Conservation (phyloP, 257 asterid species). For the Anisodus acutangulus region DNA sequence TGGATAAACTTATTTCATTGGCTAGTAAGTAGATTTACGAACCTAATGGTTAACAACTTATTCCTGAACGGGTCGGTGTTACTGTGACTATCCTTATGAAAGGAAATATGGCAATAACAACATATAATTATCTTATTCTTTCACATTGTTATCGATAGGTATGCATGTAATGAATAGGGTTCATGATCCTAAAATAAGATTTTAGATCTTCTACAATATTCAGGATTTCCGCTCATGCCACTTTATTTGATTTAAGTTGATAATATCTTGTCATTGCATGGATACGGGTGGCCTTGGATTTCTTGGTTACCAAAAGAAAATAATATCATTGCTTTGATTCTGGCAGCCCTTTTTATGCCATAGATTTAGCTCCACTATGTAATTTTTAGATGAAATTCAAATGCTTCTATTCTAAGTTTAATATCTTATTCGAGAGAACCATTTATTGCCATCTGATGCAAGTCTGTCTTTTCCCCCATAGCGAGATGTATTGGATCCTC, state of each 20-base stretch:
- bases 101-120: background rate
- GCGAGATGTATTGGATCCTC: conserved; percentile 96
- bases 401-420: background rate
- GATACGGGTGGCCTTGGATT: background rate
- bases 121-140: background rate
- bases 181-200: background rate
- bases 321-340: background rate
- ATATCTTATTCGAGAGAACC: conserved; percentile 4
- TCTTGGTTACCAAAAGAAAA: background rate
- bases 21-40: background rate
- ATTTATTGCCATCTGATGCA: conserved; percentile 64
- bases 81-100: background rate
- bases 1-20: background rate
- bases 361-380: background rate
- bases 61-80: background rate
- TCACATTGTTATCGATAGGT: conserved; percentile 7
- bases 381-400: background rate
- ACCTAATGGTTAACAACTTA: conserved; percentile 7
- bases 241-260: background rate
- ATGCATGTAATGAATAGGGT: background rate
- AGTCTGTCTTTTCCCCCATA: conserved; percentile 36
- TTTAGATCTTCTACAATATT: background rate
- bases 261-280: conserved; percentile 1
- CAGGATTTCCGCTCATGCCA: conserved; percentile 15
- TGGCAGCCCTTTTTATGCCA: background rate